phyloP scores from a whole-genome alignment of 2,329 filamentous ascomycete species.

The Fusarium sp. region DNA sequence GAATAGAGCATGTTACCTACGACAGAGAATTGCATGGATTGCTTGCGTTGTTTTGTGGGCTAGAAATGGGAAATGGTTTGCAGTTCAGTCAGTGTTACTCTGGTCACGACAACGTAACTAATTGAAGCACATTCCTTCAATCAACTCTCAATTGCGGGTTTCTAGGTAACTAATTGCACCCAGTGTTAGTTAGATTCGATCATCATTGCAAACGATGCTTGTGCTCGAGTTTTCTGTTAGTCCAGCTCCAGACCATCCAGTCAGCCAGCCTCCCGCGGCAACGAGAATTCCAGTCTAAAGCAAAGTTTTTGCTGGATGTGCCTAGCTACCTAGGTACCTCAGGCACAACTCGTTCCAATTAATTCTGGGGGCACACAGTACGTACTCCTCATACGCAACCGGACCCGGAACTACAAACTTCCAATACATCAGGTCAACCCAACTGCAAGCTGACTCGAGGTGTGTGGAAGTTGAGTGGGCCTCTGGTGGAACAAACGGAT shows the following conservation, averaged over 20 bases:
- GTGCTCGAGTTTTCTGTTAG: slow-evolving; percentile 15
- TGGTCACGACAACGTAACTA: slow-evolving; percentile 5
- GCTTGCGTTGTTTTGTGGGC: background rate
- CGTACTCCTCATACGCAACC: background rate
- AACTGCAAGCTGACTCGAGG: slow-evolving; percentile 37
- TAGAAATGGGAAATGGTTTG: background rate
- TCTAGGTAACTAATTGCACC: background rate
- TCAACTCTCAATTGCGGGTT: slow-evolving; percentile 5
- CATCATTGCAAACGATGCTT: slow-evolving; percentile 5
- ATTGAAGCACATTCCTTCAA: slow-evolving; percentile 8
- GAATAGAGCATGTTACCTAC: slow-evolving; percentile 3
- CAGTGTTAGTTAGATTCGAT: background rate
- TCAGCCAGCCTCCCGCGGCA: slow-evolving; percentile 25
- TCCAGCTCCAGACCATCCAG: slow-evolving; percentile 20
- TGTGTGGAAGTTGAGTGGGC: slow-evolving; percentile 35
- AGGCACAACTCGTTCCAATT: slow-evolving; percentile 16
- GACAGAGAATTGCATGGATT: slow-evolving; percentile 1
- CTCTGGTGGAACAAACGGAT: slow-evolving; percentile 10
- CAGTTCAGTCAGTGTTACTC: slow-evolving; percentile 6
- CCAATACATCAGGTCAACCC: slow-evolving; percentile 8
- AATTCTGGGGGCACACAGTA: slow-evolving; percentile 1
- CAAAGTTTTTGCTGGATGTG: slow-evolving; percentile 15
- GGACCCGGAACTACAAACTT: slow-evolving; percentile 28
- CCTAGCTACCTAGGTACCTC: slow-evolving; percentile 18
- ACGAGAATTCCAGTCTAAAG: slow-evolving; percentile 35